Evolutionary conservation across 2,329 filamentous ascomycete genomes (phyloP), one percentile per base, ranked within the genome.

Genomic region (Graphilbum ipis-grandicollis): DNA sequence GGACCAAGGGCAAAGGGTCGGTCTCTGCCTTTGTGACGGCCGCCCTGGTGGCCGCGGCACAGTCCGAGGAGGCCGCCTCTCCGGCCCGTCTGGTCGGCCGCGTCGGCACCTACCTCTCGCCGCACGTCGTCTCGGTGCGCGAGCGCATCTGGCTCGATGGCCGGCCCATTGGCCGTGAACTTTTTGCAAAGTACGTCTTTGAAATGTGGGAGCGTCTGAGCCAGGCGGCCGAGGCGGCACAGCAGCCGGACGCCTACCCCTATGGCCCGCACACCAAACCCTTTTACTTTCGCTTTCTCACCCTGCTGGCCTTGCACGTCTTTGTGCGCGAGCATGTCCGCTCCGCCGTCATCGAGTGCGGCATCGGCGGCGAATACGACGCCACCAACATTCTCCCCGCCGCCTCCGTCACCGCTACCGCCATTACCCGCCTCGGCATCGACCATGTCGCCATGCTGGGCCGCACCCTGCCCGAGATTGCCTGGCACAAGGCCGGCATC

Each of bases 1-100:
- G 88, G 12, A 94, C 86, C 5, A 96, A 94, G 55, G 88, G 88
- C 41, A 96, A 94, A 55, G 86, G 86, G 30, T 90, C 82, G 3
- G 85, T 84, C 1, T 83, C 80, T 45, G 79, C 86, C 9, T 88
- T 86, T 53, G 70, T 84, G 17, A 83, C 84, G 13, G 76, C 76
- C 3, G 81, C 93, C 43, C 63, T 93, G n/a, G 59, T 65, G 4
- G 60, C 48, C 40, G 35, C n/a, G n/a, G n/a, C n/a, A n/a, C n/a
- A n/a, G n/a, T 3, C 19, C 3, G 13, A 17, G 14, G 22, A 25
- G n/a, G 13, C 12, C 29, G 5, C 21, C 21, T 23, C 21, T 23
- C 3, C 25, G 19, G n/a, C n/a, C n/a, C n/a, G n/a, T n/a, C n/a
- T n/a, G 8, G 42, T 55, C 43, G 40, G 58, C 43, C 41, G 55